Conservation (phyloP, 768 basidiomycete genomes). For the Tulasnella sp. region DNA sequence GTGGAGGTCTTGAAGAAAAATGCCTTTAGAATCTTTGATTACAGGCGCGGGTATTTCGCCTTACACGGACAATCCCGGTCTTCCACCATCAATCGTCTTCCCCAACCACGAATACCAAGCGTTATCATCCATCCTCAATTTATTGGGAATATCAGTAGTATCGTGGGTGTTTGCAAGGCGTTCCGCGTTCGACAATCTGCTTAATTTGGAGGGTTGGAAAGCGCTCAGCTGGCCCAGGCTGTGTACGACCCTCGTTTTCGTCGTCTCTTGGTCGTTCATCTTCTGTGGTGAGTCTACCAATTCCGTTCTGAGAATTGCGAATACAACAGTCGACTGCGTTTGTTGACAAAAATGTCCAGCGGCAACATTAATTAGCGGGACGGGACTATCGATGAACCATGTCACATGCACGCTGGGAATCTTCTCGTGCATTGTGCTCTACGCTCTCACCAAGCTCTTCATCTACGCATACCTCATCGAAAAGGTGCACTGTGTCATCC, state of each 20-base stretch:
- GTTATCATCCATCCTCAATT: not conserved
- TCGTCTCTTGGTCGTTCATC: slow-evolving; percentile 46
- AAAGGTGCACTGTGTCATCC: slow-evolving; percentile 22
- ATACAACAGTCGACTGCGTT: too few species aligned
- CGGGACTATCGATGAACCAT: slow-evolving; percentile 41
- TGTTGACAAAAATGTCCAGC: slow-evolving; percentile 36
- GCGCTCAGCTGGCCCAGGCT: slow-evolving; percentile 41
- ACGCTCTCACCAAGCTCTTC: slow-evolving; percentile 43
- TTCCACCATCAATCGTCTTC: slow-evolving; percentile 14
- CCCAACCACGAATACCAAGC: slow-evolving; percentile 18
- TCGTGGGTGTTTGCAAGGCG: slow-evolving; percentile 44
- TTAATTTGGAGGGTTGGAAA: slow-evolving; percentile 31
- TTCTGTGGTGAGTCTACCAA: slow-evolving; percentile 40
- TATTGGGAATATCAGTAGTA: slow-evolving; percentile 34
- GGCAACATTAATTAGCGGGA: slow-evolving; percentile 44
- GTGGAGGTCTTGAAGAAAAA: not conserved
- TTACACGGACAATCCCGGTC: slow-evolving; percentile 11
- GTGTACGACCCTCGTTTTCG: slow-evolving; percentile 43
- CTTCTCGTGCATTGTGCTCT: slow-evolving; percentile 42
- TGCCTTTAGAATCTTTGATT: not conserved
- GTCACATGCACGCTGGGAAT: slow-evolving; percentile 44
- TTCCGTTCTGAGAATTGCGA: too few species aligned
- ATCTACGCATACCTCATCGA: slow-evolving; percentile 47
- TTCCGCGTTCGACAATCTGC: slow-evolving; percentile 36
- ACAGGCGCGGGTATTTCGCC: slow-evolving; percentile 3